Evolutionary conservation across 192 early-diverging fungal species (phyloP).

Genomic region (Gryganskiella cystojenkinii): DNA sequence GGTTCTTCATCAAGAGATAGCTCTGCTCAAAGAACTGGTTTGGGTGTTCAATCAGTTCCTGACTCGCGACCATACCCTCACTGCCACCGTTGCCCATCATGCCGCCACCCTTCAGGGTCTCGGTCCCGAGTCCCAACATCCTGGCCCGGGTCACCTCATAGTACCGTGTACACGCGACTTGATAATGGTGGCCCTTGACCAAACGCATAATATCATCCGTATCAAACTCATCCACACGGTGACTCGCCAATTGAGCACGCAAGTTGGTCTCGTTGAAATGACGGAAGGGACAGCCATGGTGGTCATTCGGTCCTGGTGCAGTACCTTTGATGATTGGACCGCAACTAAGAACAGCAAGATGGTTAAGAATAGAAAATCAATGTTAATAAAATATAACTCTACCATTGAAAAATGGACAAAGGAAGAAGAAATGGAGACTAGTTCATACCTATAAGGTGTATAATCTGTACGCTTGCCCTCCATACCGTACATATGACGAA

Average conservation of each 20-base stretch:
- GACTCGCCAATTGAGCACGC: conserved; percentile 63
- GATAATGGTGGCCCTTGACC: conserved; percentile 82
- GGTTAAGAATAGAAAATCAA: background rate
- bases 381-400: background rate
- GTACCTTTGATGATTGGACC: conserved; percentile 86
- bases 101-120: conserved; percentile 26
- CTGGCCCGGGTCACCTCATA: conserved; percentile 76
- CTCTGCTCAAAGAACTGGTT: conserved; percentile 91
- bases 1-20: conserved; percentile 25
- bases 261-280: conserved; percentile 79
- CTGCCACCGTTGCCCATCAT: conserved; percentile 8
- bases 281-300: conserved; percentile 97
- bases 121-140: conserved; percentile 24
- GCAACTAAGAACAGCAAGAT: conserved; percentile 64
- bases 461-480: conserved; percentile 91
- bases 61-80: conserved; percentile 37
- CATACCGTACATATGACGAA: conserved; percentile 95
- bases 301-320: conserved; percentile 83
- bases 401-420: background rate
- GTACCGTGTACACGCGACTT: conserved; percentile 93
- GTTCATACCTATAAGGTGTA: conserved; percentile 71
- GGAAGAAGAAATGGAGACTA: background rate
- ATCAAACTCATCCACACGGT: conserved; percentile 69
- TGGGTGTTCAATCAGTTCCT: conserved; percentile 89
- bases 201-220: conserved; percentile 73